A percentile compares a stretch with the other conserved stretches of the same genome.
These are phyloP conservation scores for Rostrohypoxylon terebratum DNA, from an alignment of 495 filamentous ascomycete genomes.

Conservation along the genomic window DNA sequence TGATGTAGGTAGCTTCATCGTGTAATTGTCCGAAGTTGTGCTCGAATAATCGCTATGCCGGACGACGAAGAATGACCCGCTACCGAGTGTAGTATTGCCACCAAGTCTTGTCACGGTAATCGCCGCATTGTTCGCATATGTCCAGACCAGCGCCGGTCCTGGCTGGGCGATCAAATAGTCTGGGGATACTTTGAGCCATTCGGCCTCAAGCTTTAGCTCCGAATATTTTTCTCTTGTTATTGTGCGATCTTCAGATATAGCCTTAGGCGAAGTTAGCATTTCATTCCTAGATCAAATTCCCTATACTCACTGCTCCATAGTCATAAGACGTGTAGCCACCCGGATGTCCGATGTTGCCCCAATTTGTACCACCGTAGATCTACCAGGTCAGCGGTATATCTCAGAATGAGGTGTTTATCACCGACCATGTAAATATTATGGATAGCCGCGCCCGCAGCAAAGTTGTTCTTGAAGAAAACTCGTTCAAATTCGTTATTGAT, in stretches of 20 bases:
- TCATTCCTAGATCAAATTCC: background rate
- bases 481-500: slow-evolving; percentile 77
- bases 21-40: slow-evolving; percentile 68
- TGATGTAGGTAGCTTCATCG: slow-evolving; percentile 69
- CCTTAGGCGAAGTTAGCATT: slow-evolving; percentile 16
- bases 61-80: slow-evolving; percentile 71
- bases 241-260: slow-evolving; percentile 72
- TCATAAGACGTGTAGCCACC: slow-evolving; percentile 81
- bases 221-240: slow-evolving; percentile 82
- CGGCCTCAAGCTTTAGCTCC: slow-evolving; percentile 78
- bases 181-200: slow-evolving; percentile 76
- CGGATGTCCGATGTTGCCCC: slow-evolving; percentile 82
- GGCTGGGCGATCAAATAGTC: slow-evolving; percentile 69
- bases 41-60: slow-evolving; percentile 72
- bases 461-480: slow-evolving; percentile 84
- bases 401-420: slow-evolving; percentile 30
- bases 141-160: slow-evolving; percentile 48
- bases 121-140: slow-evolving; percentile 61
- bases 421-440: slow-evolving; percentile 41
- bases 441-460: slow-evolving; percentile 62
- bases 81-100: slow-evolving; percentile 52
- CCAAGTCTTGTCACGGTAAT: slow-evolving; percentile 71
- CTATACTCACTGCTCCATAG: slow-evolving; percentile 64
- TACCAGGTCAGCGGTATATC: slow-evolving; percentile 43
- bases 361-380: slow-evolving; percentile 80